A percentile compares a stretch with the other conserved stretches of the same genome.
Evolutionary conservation across 2,329 filamentous ascomycete genomes (phyloP).

Genomic region (Fusarium pilosicola): DNA sequence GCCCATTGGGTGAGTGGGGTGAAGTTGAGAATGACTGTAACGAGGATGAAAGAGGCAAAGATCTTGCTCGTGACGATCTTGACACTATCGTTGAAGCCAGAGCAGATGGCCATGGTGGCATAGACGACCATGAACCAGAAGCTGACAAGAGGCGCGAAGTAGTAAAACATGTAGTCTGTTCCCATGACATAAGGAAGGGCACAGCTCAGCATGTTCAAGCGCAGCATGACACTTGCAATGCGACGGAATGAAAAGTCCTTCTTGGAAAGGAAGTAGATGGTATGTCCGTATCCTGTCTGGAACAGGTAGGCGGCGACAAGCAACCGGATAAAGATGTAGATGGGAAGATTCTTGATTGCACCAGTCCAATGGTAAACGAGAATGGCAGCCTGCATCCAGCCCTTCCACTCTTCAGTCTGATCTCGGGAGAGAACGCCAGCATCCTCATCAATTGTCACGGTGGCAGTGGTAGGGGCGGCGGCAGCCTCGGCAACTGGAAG

Average conservation of each 20-base stretch:
- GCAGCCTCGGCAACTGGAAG: conserved; percentile 4
- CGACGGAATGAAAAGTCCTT: conserved; percentile 66
- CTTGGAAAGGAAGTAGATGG: conserved; percentile 65
- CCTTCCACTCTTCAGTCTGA: conserved; percentile 73
- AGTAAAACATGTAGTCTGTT: conserved; percentile 63
- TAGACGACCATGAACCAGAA: conserved; percentile 72
- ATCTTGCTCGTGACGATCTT: conserved; percentile 60
- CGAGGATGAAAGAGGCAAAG: conserved; percentile 51
- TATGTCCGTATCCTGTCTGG: conserved; percentile 70
- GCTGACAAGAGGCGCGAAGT: conserved; percentile 67
- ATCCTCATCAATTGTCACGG: conserved; percentile 21
- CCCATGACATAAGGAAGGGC: conserved; percentile 65
- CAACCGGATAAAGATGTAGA: conserved; percentile 65
- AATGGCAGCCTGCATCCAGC: conserved; percentile 68
- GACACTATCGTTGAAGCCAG: conserved; percentile 54
- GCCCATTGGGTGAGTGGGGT: conserved; percentile 35
- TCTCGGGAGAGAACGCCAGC: conserved; percentile 52
- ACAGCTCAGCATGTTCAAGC: conserved; percentile 66
- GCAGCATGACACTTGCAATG: conserved; percentile 62
- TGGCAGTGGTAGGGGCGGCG: neutral
- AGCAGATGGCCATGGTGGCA: conserved; percentile 57
- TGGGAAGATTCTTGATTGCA: conserved; percentile 56
- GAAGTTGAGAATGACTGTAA: conserved; percentile 44
- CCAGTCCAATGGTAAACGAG: conserved; percentile 68
- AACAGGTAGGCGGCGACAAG: conserved; percentile 69